Conservation (phyloP, 495 filamentous ascomycete genomes). For the Evansstolkia leycettana region DNA sequence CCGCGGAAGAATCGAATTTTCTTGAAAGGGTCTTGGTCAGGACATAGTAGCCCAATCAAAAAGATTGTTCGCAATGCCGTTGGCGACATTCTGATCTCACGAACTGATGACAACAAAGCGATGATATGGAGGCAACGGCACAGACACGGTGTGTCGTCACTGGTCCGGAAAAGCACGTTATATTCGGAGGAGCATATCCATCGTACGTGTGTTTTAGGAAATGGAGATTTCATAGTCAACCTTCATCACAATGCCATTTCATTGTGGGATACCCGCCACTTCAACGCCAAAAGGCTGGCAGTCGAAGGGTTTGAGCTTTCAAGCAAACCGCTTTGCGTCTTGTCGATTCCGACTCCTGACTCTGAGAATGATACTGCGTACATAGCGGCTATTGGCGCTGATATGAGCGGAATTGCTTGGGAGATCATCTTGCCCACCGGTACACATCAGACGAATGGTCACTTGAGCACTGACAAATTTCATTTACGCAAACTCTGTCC, state of each 20-base stretch:
- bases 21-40: constrained; percentile 59
- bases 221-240: constrained; percentile 68
- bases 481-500: constrained; percentile 53
- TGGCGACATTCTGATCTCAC: constrained; percentile 68
- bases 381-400: constrained; percentile 71
- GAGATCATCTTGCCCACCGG: constrained; percentile 42
- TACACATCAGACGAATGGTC: constrained; percentile 9
- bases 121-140: constrained; percentile 68
- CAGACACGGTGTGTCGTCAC: constrained; percentile 29
- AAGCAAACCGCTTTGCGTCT: constrained; percentile 71
- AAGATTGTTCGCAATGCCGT: constrained; percentile 76
- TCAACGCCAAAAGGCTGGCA: constrained; percentile 42
- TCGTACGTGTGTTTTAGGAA: constrained; percentile 62
- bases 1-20: constrained; percentile 49
- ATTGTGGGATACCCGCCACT: constrained; percentile 63
- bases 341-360: constrained; percentile 58
- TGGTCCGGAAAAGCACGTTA: constrained; percentile 61
- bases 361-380: constrained; percentile 38
- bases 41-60: constrained; percentile 67
- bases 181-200: constrained; percentile 64
- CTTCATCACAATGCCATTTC: constrained; percentile 66
- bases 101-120: constrained; percentile 66
- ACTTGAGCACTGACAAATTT: no score
- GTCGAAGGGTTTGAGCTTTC: constrained; percentile 45
- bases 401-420: constrained; percentile 80